Percentiles rank a stretch among this genome's conserved stretches.
Evolutionary conservation across 2,329 filamentous ascomycete species (phyloP).

Genomic region (Nigrospora osmanthi): DNA sequence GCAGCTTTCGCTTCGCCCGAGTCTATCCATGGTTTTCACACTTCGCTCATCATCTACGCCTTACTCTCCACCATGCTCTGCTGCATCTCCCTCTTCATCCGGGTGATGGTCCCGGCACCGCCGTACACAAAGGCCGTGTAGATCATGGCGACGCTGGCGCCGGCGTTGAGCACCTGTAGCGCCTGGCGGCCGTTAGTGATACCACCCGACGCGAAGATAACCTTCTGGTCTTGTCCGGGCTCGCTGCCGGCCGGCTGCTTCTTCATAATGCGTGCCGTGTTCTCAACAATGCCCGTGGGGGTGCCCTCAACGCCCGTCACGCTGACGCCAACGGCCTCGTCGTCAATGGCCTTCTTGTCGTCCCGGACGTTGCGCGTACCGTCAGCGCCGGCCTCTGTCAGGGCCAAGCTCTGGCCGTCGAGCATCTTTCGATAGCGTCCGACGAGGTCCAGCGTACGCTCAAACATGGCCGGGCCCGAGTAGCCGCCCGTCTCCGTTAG

Average conservation of each 20-base stretch:
- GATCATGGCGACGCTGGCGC: slow-evolving; percentile 83
- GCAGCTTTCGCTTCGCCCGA: neutral
- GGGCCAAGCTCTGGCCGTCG: slow-evolving; percentile 39
- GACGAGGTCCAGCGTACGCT: slow-evolving; percentile 70
- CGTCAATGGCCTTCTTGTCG: slow-evolving; percentile 15
- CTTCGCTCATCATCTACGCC: slow-evolving; percentile 2
- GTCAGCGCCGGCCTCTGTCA: slow-evolving; percentile 10
- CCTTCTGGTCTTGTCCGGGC: slow-evolving; percentile 46
- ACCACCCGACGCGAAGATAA: slow-evolving; percentile 89
- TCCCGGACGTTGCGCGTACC: slow-evolving; percentile 5
- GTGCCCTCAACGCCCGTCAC: slow-evolving; percentile 25
- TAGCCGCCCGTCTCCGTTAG: slow-evolving; percentile 78
- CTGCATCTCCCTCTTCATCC: slow-evolving; percentile 57
- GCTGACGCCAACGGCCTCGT: slow-evolving; percentile 23
- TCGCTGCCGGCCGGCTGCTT: slow-evolving; percentile 4
- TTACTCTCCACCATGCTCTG: slow-evolving; percentile 20
- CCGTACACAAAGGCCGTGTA: slow-evolving; percentile 71
- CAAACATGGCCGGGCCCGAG: slow-evolving; percentile 84
- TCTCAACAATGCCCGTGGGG: slow-evolving; percentile 18
- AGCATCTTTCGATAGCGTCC: slow-evolving; percentile 67
- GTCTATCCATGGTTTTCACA: neutral
- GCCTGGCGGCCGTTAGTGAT: slow-evolving; percentile 86
- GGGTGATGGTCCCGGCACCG: slow-evolving; percentile 55
- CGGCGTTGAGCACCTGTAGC: slow-evolving; percentile 72
- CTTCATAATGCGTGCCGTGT: neutral